Conservation (phyloP, 352 stramenopile genomes). For the Phytophthora multivora region DNA sequence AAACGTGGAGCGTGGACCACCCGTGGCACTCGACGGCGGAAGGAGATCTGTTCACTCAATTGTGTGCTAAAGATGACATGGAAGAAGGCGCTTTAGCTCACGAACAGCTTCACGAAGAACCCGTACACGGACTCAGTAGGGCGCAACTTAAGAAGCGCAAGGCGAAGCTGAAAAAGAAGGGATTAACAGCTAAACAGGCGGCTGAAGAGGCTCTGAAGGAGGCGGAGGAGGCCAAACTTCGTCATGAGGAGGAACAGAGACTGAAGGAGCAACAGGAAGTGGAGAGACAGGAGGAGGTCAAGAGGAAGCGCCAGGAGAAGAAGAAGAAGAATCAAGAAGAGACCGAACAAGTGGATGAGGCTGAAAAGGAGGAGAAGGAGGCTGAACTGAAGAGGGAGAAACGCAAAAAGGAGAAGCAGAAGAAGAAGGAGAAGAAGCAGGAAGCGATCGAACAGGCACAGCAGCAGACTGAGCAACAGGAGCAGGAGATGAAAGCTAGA, state of each 20-base stretch:
- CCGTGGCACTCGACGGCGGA: slow-evolving; percentile 73
- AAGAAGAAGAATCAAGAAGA: slow-evolving; percentile 18
- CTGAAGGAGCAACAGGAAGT: slow-evolving; percentile 14
- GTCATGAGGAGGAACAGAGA: slow-evolving; percentile 28
- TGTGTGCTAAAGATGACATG: slow-evolving; percentile 66
- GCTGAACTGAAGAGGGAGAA: slow-evolving; percentile 37
- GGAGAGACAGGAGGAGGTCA: slow-evolving; percentile 24
- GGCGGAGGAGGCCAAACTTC: slow-evolving; percentile 40
- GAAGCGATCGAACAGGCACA: slow-evolving; percentile 38
- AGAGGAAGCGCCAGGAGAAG: slow-evolving; percentile 31
- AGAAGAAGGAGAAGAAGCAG: slow-evolving; percentile 45
- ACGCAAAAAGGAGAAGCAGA: slow-evolving; percentile 41
- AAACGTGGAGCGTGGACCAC: slow-evolving; percentile 81
- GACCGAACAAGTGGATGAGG: slow-evolving; percentile 18
- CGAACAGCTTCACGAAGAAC: slow-evolving; percentile 46
- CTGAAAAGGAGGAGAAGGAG: slow-evolving; percentile 21
- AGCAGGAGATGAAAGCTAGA: slow-evolving; percentile 39
- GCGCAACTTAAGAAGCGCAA: slow-evolving; percentile 84
- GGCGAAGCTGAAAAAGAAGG: slow-evolving; percentile 71
- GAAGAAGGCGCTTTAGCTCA: slow-evolving; percentile 58
- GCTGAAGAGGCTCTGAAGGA: slow-evolving; percentile 31
- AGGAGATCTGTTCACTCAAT: slow-evolving; percentile 44
- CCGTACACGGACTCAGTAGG: slow-evolving; percentile 58
- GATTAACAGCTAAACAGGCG: slow-evolving; percentile 34
- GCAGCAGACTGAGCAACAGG: slow-evolving; percentile 31